phyloP scores from a whole-genome alignment of 768 basidiomycete genomes.

The Tulasnella sp. region DNA sequence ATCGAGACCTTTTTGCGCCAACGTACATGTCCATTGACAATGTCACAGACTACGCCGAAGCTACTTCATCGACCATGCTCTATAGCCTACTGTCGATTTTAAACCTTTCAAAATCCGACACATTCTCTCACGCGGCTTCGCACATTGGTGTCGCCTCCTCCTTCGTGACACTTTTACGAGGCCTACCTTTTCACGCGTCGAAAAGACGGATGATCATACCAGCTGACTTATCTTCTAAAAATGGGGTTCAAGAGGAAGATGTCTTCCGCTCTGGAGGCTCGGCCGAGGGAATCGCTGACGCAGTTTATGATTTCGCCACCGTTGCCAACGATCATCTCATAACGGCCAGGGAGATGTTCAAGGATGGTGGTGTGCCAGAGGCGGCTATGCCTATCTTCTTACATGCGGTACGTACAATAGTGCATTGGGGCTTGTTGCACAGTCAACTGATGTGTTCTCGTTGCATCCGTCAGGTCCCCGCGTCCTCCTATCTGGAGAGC shows the following conservation, averaged over 20 bases:
- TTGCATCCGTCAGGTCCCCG: slow-evolving; percentile 46
- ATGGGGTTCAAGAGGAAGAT: slow-evolving; percentile 69
- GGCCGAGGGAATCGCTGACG: slow-evolving; percentile 57
- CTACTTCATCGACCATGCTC: slow-evolving; percentile 66
- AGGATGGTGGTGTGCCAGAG: slow-evolving; percentile 42
- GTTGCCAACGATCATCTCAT: slow-evolving; percentile 69
- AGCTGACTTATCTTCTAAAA: slow-evolving; percentile 68
- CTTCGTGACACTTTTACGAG: slow-evolving; percentile 59
- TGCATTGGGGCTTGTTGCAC: too few relatives aligned
- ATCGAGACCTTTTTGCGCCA: slow-evolving; percentile 53
- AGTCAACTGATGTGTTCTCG: background rate
- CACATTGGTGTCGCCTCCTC: slow-evolving; percentile 72
- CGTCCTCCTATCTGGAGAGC: slow-evolving; percentile 48
- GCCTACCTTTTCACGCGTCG: slow-evolving; percentile 64
- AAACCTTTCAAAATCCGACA: slow-evolving; percentile 37
- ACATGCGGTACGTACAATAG: slow-evolving; percentile 53
- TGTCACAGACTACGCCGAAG: slow-evolving; percentile 63
- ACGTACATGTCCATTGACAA: slow-evolving; percentile 59
- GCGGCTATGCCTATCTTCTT: slow-evolving; percentile 63
- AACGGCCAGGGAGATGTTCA: slow-evolving; percentile 62
- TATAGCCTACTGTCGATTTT: slow-evolving; percentile 67
- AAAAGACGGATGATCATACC: slow-evolving; percentile 66
- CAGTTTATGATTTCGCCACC: slow-evolving; percentile 75
- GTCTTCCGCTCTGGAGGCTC: slow-evolving; percentile 39
- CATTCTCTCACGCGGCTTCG: slow-evolving; percentile 65